phyloP scores from a whole-genome alignment of 495 filamentous ascomycete species.

The Diplogelasinospora grovesii region DNA sequence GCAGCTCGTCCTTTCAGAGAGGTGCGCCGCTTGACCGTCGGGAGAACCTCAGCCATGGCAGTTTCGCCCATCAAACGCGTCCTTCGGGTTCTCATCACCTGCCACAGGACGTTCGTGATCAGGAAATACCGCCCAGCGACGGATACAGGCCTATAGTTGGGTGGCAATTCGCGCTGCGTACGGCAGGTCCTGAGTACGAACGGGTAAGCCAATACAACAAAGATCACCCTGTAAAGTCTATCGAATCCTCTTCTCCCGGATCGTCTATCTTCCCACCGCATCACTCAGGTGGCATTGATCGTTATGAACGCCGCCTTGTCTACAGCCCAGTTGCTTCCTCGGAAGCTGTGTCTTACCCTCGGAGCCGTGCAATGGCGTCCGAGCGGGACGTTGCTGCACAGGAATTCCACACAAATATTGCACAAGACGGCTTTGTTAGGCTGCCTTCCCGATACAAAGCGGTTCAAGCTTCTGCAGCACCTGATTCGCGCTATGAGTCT shows the following conservation, averaged over 20 bases:
- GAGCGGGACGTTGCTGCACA: neutral
- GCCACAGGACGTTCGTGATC: conserved; percentile 2
- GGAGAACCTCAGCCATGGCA: neutral
- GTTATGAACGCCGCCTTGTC: neutral
- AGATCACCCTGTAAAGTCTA: conserved; percentile 35
- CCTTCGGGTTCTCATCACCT: neutral
- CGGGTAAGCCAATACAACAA: conserved; percentile 17
- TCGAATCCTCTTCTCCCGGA: conserved; percentile 31
- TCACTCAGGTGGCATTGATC: conserved; percentile 1
- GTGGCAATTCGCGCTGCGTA: conserved; percentile 1
- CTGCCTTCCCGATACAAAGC: conserved; percentile 16
- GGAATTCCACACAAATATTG: neutral
- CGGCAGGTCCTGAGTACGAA: conserved; percentile 4
- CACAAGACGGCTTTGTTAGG: conserved; percentile 20
- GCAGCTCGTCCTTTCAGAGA: neutral
- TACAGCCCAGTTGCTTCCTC: neutral
- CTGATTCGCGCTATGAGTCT: conserved; percentile 1
- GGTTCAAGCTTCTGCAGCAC: neutral
- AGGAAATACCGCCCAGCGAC: neutral
- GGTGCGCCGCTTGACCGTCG: neutral
- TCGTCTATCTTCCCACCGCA: conserved; percentile 5
- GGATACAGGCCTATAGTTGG: conserved; percentile 17
- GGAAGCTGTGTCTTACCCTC: neutral
- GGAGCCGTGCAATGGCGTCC: neutral
- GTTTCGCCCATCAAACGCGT: neutral